phyloP scores from a whole-genome alignment of 2,329 filamentous ascomycete species.

The Trichoderma pleuroti region DNA sequence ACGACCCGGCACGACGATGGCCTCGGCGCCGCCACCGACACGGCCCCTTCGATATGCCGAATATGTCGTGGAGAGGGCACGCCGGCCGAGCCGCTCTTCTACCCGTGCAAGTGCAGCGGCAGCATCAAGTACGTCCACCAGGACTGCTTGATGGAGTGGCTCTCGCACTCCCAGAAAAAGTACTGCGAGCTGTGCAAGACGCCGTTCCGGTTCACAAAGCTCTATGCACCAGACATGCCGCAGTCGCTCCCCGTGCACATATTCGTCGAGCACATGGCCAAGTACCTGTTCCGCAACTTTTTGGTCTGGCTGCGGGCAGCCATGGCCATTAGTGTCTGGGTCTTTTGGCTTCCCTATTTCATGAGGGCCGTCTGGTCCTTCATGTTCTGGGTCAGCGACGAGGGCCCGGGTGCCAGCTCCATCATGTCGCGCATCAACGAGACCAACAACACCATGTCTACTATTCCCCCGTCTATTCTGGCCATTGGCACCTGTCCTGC shows the following conservation, averaged over 20 bases:
- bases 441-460: slow-evolving; percentile 25
- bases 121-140: slow-evolving; percentile 99
- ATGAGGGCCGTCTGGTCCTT: slow-evolving; percentile 92
- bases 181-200: slow-evolving; percentile 99
- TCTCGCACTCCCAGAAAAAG: slow-evolving; percentile 98
- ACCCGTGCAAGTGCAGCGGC: slow-evolving; percentile 97
- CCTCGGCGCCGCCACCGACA: slow-evolving; percentile 26
- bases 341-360: slow-evolving; percentile 80
- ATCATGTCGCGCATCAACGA: slow-evolving; percentile 24
- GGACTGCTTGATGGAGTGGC: slow-evolving; percentile 97
- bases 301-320: slow-evolving; percentile 74
- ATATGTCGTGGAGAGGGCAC: slow-evolving; percentile 93
- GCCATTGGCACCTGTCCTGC: slow-evolving; percentile 34
- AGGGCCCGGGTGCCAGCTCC: slow-evolving; percentile 48
- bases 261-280: slow-evolving; percentile 72
- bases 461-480: slow-evolving; percentile 27
- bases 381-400: slow-evolving; percentile 92
- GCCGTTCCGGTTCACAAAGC: slow-evolving; percentile 94
- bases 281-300: slow-evolving; percentile 68
- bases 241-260: slow-evolving; percentile 73
- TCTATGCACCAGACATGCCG: slow-evolving; percentile 95
- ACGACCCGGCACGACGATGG: background rate
- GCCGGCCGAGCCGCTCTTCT: slow-evolving; percentile 81
- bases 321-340: slow-evolving; percentile 82
- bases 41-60: slow-evolving; percentile 74